Evolutionary conservation across 768 basidiomycete genomes (phyloP), one percentile per base, ranked within the genome.

Genomic region (Chiua virens): DNA sequence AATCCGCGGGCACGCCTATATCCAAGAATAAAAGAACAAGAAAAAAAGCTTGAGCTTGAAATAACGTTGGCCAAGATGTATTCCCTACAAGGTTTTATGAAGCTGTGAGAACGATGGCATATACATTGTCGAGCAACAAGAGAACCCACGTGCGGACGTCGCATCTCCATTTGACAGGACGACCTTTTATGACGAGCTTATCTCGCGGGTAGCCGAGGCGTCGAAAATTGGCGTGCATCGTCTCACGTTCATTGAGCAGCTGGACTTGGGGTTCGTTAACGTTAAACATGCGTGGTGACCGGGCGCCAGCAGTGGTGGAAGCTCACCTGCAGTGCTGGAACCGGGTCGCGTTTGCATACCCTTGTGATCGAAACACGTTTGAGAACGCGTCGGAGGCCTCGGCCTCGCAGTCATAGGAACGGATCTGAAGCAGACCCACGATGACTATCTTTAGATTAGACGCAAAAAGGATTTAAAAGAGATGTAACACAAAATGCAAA

Each of bases 361-460:
- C 28, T 30, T 2, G 9, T 6, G 10, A 6, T 11, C 10, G 28
- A 30, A 30, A 11, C 3, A 25, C 25, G 25, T 25, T 25, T 25
- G 25, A 25, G 27, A 27, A 27, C 27, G 2, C 30, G 30, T 30
- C 32, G n/a, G 36, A 35, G 30, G 35, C 30, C 30, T 30, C 30
- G 30, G 30, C 9, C 13, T 13, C 30, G 30, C 11, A 13, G 30
- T 30, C 7, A 30, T 8, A 8, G 27, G 27, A 27, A 27, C 27
- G 2, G 27, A 27, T 27, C 27, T 27, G 27, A 27, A 27, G 6
- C 27, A 27, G 5, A 34, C 54, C 37, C 49, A 61, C 41, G 55
- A 41, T 34, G 46, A 30, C 47, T 44, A 58, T 58, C 55, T 58
- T 59, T 45, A n/a, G 47, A 47, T 37, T 30, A 17, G 45, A 34